Evolutionary conservation across 345 rosid genomes (phyloP), one percentile per base, ranked within the genome.

Genomic region (Gossypium anomalum): DNA sequence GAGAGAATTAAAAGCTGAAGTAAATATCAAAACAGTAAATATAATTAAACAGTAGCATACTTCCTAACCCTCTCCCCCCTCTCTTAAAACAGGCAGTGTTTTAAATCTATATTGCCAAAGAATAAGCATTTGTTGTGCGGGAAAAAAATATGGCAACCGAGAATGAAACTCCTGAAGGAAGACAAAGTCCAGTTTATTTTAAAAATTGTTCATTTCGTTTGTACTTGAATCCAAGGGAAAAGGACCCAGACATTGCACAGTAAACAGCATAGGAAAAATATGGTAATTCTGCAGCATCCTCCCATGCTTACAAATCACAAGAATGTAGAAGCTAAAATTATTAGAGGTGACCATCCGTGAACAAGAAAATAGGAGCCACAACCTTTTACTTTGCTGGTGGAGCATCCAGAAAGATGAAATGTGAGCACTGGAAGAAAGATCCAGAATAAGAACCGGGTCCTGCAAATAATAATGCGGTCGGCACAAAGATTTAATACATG

Each of bases 341-440:
- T 22, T 48, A 43, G 67, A n/a, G 47, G 13, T 12, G 9, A 74
- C 10, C 29, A 75, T n/a, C 34, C 15, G 14, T 74, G 38, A 38
- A 19, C 41, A 41, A 41, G 6, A 29, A 65, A 66, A 1, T 12
- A 83, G 90, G 70, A 66, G 71, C 74, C 63, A 75, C 86, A 73
- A 95, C 99, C 99, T 95, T 88, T 86, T 93, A 85, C 89, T 93
- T 86, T 85, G 94, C 78, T 87, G 97, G 86, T 95, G 93, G 84
- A 90, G 73, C 85, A 95, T 91, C 99, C 99, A 95, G 79, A 95
- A 93, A 14, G 97, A 91, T 75, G 99, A 88, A 59, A 86, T 81
- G 71, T 85, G 89, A 62, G 79, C 90, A 82, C 79, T 82, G 38
- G 96, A 89, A 80, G 87, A 85, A 72, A 89, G 86, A 88, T 95